Percentiles rank a stretch among this genome's conserved stretches.
Conservation (phyloP, 345 rosid species). For the Eucalyptus melliodora region DNA sequence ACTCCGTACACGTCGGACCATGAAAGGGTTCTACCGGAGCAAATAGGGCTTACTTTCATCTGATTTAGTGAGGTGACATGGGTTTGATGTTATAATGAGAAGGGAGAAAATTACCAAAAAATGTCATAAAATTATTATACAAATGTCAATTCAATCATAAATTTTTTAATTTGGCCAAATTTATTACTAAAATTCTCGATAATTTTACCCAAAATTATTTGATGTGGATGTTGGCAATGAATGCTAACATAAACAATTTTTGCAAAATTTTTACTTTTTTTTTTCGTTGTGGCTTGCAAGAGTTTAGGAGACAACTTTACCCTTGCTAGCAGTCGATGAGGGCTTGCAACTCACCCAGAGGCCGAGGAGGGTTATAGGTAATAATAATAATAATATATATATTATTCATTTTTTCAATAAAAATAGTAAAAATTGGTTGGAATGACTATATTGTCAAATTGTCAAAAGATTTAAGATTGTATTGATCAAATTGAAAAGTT, state of each 20-base stretch:
- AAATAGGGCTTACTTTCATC: neutral
- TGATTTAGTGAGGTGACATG: neutral
- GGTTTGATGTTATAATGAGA: neutral
- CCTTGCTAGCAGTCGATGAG: neutral
- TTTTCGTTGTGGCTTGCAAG: neutral
- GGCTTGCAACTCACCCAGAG: neutral
- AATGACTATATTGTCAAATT: neutral
- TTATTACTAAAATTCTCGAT: neutral
- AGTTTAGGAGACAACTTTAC: no score
- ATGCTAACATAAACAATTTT: neutral
- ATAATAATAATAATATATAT: no score
- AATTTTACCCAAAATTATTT: neutral
- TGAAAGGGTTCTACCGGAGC: neutral
- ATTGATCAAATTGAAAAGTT: neutral
- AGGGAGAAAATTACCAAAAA: neutral
- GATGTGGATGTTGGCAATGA: neutral
- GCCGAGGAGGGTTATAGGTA: neutral
- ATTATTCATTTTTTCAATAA: neutral
- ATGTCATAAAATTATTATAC: neutral
- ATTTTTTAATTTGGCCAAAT: accelerated
- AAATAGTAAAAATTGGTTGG: neutral
- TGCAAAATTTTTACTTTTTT: neutral
- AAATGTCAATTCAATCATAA: neutral
- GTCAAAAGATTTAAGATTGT: neutral
- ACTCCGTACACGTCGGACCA: neutral